phyloP scores from a whole-genome alignment of 2,329 filamentous ascomycete species.

The Trichoderma pleuroti region DNA sequence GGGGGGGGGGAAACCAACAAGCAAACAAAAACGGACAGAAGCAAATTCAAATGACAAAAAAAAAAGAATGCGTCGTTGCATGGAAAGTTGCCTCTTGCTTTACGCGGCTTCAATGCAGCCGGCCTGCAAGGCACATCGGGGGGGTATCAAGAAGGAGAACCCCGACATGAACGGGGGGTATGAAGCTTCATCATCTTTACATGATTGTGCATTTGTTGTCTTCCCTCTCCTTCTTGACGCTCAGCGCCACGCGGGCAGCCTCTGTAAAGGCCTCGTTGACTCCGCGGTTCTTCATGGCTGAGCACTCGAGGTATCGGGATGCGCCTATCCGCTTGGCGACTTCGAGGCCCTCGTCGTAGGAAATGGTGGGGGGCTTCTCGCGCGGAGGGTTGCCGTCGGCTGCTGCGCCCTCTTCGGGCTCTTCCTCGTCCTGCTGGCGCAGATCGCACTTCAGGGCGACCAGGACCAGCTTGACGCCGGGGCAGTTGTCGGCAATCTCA shows the following conservation, averaged over 20 bases:
- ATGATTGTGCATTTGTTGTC: slow-evolving; percentile 60
- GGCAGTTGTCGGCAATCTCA: slow-evolving; percentile 97
- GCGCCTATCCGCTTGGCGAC: slow-evolving; percentile 90
- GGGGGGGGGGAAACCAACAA: slow-evolving; percentile 3
- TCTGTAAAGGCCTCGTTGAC: slow-evolving; percentile 99
- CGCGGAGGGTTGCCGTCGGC: slow-evolving; percentile 35
- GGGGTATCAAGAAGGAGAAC: slow-evolving; percentile 8
- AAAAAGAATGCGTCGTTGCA: slow-evolving; percentile 10
- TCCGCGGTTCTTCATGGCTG: slow-evolving; percentile 94
- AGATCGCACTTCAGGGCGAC: slow-evolving; percentile 97
- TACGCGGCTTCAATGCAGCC: neutral
- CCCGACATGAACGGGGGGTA: neutral
- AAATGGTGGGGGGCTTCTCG: slow-evolving; percentile 71
- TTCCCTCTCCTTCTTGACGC: slow-evolving; percentile 63
- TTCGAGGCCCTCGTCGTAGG: slow-evolving; percentile 86
- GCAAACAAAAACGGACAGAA: neutral
- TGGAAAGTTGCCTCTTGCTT: neutral
- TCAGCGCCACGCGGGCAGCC: slow-evolving; percentile 87
- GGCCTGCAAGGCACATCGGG: slow-evolving; percentile 4
- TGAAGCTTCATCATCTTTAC: slow-evolving; percentile 37
- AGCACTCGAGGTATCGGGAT: slow-evolving; percentile 94
- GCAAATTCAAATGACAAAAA: slow-evolving; percentile 2
- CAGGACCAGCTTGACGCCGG: slow-evolving; percentile 88
- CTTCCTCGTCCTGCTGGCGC: slow-evolving; percentile 74
- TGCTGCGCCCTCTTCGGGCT: slow-evolving; percentile 52